Percentiles rank a stretch among this genome's conserved stretches.
Conservation (phyloP, 805 yeast species). For the Saccharomycopsis javanensis region DNA sequence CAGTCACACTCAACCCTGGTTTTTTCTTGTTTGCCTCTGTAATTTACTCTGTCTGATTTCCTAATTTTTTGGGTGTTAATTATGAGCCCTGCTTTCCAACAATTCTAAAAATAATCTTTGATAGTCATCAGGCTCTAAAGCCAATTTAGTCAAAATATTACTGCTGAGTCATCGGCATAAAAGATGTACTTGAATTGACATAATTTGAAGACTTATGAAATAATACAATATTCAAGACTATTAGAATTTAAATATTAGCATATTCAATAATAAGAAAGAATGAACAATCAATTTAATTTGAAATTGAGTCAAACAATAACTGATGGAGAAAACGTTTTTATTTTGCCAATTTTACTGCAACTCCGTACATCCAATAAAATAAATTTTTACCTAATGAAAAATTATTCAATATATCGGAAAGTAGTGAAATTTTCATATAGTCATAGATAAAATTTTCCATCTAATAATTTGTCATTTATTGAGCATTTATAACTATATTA, state of each 20-base stretch:
- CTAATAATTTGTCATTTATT: not conserved
- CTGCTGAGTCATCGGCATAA: too few relatives aligned
- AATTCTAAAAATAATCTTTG: not conserved
- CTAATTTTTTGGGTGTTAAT: too few relatives aligned
- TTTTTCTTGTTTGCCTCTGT: not conserved
- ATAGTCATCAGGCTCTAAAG: constrained; percentile 42
- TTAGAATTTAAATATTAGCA: too few relatives aligned
- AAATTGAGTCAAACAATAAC: too few relatives aligned
- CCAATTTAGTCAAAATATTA: constrained; percentile 65
- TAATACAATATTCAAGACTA: too few relatives aligned
- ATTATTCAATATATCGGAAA: too few relatives aligned
- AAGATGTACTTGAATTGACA: too few relatives aligned
- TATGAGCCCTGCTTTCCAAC: not conserved
- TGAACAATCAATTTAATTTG: too few relatives aligned
- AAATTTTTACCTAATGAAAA: too few relatives aligned
- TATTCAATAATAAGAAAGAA: too few relatives aligned
- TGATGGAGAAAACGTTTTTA: not conserved
- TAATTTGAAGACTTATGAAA: too few relatives aligned
- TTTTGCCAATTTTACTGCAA: not conserved
- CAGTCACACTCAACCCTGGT: too few relatives aligned
- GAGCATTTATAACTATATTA: not conserved
- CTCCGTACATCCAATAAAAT: not conserved
- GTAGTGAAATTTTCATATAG: not conserved
- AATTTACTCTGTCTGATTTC: not conserved
- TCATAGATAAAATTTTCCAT: not conserved